Base-by-base conservation (phyloP, 164 flowering plant genomes). In the Cinnamomum micranthum region DNA sequence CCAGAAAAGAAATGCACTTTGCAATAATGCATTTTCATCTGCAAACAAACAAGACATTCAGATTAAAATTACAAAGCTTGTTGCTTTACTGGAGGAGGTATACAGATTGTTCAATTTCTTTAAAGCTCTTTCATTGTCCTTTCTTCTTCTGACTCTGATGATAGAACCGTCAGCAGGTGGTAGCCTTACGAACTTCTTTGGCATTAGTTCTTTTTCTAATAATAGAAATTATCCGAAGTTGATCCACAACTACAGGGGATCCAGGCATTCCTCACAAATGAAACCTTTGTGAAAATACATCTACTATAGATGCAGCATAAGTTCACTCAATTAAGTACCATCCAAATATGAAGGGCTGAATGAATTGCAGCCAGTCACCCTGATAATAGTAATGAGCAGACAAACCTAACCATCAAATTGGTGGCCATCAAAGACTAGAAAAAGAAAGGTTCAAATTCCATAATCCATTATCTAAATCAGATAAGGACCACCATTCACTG, bases 41-140 rank as follows among this genome's bases (percentile, higher is more conserved):
- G 47, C 82, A 0, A 88, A 84, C 41, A 84, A 87, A 73, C 87
- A 88, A 47, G 91, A 83, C 31, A 78, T 81, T 73, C 86, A 84
- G 68, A 75, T 74, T 35, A 85, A 75, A 82, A 75, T 91, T 63
- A 77, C 82, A 2, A 90, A 89, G 81, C 95, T 94, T n/a, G 70
- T 86, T 50, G 65, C 82, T 17, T 76, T 94, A 79, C 69, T 92
- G 41, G 92, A 92, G 73, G 90, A 94, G 95, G 97, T 91, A 59
- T 5, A 76, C 58, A 10, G 7, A 33, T 22, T 66, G 17, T 17
- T 50, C 47, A n/a, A n/a, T n/a, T 73, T 28, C 69, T 64, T 17
- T 12, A 51, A 15, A 15, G 17, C 4, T 65, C 68, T 65, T 65
- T 24, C 17, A 24, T 41, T 41, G 47, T 41, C 47, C 47, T 31